phyloP scores from a whole-genome alignment of 2,329 filamentous ascomycete genomes.

The Trichoderma cornu-damae region DNA sequence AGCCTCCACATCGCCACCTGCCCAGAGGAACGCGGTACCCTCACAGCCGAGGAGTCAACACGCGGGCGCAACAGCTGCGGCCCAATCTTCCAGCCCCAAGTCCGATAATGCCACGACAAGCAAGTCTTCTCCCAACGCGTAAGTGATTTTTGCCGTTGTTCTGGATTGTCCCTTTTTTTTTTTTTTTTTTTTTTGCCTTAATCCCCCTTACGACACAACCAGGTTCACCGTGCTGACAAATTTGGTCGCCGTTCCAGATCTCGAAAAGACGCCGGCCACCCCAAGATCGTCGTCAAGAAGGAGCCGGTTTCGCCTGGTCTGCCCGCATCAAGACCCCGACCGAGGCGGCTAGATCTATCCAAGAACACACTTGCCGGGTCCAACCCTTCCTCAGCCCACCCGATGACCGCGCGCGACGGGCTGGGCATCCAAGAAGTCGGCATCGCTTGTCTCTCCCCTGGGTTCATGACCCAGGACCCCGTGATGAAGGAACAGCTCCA shows the following conservation, averaged over 20 bases:
- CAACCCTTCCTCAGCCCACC: slow-evolving; percentile 59
- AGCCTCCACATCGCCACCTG: slow-evolving; percentile 39
- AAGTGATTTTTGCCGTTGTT: slow-evolving; percentile 39
- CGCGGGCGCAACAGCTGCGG: slow-evolving; percentile 37
- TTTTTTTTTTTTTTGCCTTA: no score
- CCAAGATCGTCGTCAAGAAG: slow-evolving; percentile 93
- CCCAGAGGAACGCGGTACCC: slow-evolving; percentile 37
- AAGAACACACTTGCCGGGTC: slow-evolving; percentile 51
- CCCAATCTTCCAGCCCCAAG: slow-evolving; percentile 51
- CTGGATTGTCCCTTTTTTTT: no score
- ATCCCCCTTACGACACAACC: no score
- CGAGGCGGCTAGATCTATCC: slow-evolving; percentile 72
- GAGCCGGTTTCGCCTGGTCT: slow-evolving; percentile 86
- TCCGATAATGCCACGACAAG: slow-evolving; percentile 33
- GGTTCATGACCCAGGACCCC: slow-evolving; percentile 95
- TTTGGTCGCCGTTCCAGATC: slow-evolving; percentile 27
- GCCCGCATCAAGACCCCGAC: slow-evolving; percentile 55
- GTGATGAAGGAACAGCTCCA: slow-evolving; percentile 93
- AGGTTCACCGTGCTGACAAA: slow-evolving; percentile 17
- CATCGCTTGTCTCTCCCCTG: slow-evolving; percentile 87
- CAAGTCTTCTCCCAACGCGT: slow-evolving; percentile 57
- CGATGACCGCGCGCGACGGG: slow-evolving; percentile 73
- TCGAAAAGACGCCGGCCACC: slow-evolving; percentile 51
- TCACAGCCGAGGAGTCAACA: slow-evolving; percentile 20
- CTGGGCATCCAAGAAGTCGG: slow-evolving; percentile 88